Base-by-base conservation (phyloP, 225 moss, liverwort and hornwort species). In the Pleurozium schreberi region DNA sequence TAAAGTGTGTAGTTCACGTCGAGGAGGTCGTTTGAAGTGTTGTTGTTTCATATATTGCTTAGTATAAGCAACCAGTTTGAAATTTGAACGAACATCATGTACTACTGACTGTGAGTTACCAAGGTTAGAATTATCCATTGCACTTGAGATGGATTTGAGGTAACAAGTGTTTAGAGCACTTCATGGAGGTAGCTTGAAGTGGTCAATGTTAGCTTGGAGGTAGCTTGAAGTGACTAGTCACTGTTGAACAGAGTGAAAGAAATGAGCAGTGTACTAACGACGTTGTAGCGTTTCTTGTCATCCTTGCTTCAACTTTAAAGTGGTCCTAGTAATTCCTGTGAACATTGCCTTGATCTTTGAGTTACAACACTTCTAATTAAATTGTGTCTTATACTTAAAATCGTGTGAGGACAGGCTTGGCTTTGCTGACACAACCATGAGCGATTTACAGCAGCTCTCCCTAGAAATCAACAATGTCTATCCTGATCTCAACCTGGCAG, bases 401-500 rank as follows among this genome's bases (percentile, higher is more conserved):
- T 69, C 17, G 20, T 49, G 64, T 36, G 53, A 42, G 81, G 64
- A 58, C 93, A 96, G 96, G 90, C 88, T 93, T 90, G 89, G 90
- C 52, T 92, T 93, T 90, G 92, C 95, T 49, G 90, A 82, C 52
- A 93, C 91, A 38, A 93, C 91, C 61, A 90, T 84, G 88, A 89
- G 82, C 80, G 91, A 93, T 86, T 85, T 96, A 76, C 79, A 81
- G 22, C 77, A 85, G 69, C 91, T 96, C 68, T 92, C 89, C 79
- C 68, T 75, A 43, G 86, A 92, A 21, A 93, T 96, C 75, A 89
- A 50, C 42, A 77, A 73, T 59, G 85, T 96, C 31, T 96, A 96
- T 82, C 96, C 95, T 88, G 93, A 96, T 86, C 91, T 95, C 58
- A 92, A 84, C 86, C 87, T 96, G 87, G 83, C 95, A 78, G 90